phyloP scores from a whole-genome alignment of 345 rosid genomes.

The Citrus trifoliata region DNA sequence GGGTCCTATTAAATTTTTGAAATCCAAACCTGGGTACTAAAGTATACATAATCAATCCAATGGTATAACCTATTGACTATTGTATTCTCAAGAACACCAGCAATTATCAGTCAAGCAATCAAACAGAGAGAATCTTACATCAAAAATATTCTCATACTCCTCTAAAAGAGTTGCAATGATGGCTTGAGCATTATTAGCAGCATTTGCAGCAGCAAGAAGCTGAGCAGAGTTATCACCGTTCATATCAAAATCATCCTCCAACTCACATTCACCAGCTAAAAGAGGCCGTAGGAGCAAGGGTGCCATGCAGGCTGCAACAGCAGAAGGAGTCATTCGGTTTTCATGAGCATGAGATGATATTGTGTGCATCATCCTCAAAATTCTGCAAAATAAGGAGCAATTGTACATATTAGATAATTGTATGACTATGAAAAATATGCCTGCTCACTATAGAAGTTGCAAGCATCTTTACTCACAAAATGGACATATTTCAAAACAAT shows the following conservation, averaged over 20 bases:
- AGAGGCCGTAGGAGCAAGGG: slow-evolving; percentile 93
- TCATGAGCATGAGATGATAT: slow-evolving; percentile 78
- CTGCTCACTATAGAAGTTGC: slow-evolving; percentile 3
- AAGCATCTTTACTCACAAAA: slow-evolving; percentile 13
- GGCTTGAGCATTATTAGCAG: slow-evolving; percentile 95
- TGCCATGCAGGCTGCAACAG: slow-evolving; percentile 99
- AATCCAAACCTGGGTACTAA: not conserved
- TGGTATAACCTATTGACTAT: not conserved
- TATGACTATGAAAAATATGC: slow-evolving; percentile 10
- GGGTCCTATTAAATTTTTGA: not conserved
- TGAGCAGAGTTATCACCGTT: slow-evolving; percentile 92
- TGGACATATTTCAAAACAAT: not conserved
- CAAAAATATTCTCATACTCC: slow-evolving; percentile 83
- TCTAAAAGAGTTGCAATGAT: slow-evolving; percentile 79
- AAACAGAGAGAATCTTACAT: slow-evolving; percentile 55
- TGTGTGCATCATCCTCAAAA: slow-evolving; percentile 90
- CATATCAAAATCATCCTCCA: slow-evolving; percentile 82
- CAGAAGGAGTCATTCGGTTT: slow-evolving; percentile 93
- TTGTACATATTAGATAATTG: slow-evolving; percentile 16
- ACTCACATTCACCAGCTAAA: slow-evolving; percentile 95
- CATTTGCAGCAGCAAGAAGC: slow-evolving; percentile 99
- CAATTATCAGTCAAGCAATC: not conserved
- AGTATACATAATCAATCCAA: not conserved
- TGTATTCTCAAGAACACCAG: slow-evolving; percentile 1
- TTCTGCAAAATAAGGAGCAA: slow-evolving; percentile 44